Conservation (phyloP, 306 rosid species). For the Arachis stenosperma region DNA sequence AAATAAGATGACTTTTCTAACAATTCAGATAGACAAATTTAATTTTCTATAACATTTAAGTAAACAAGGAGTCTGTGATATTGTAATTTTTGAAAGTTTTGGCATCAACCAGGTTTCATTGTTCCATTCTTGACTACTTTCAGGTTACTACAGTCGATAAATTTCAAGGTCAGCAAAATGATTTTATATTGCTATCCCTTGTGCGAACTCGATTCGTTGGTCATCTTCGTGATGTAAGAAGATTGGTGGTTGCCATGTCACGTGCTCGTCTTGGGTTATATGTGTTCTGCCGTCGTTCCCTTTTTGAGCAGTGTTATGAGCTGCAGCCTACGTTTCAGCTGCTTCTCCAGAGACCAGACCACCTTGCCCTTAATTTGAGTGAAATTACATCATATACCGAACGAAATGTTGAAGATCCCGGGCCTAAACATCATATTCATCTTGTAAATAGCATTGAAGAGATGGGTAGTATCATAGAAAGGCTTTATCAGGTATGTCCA, state of each 20-base stretch:
- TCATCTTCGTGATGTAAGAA: constrained; percentile 97
- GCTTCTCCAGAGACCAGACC: constrained; percentile 91
- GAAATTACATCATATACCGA: constrained; percentile 73
- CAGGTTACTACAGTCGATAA: constrained; percentile 96
- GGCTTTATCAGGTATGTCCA: constrained; percentile 71
- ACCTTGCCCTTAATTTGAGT: constrained; percentile 69
- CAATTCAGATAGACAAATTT: background rate
- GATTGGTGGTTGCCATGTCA: constrained; percentile 99
- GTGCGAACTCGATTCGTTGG: constrained; percentile 96
- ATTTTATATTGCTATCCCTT: constrained; percentile 88
- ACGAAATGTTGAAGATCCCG: constrained; percentile 68
- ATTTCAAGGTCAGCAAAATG: constrained; percentile 99
- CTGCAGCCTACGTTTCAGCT: constrained; percentile 95
- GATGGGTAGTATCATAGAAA: constrained; percentile 68
- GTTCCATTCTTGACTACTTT: constrained; percentile 27
- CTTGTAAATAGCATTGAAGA: constrained; percentile 85
- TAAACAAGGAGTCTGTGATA: background rate
- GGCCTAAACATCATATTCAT: constrained; percentile 61
- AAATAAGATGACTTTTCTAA: background rate
- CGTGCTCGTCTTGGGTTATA: constrained; percentile 96
- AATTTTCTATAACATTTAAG: background rate
- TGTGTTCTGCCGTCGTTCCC: constrained; percentile 92
- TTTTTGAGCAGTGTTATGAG: constrained; percentile 94
- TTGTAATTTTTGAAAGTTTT: constrained; percentile 2
- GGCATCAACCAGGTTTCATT: constrained; percentile 17